Evolutionary conservation across 2,329 filamentous ascomycete species (phyloP), one percentile per base, ranked within the genome.

Genomic region (Colletotrichum liaoningense): DNA sequence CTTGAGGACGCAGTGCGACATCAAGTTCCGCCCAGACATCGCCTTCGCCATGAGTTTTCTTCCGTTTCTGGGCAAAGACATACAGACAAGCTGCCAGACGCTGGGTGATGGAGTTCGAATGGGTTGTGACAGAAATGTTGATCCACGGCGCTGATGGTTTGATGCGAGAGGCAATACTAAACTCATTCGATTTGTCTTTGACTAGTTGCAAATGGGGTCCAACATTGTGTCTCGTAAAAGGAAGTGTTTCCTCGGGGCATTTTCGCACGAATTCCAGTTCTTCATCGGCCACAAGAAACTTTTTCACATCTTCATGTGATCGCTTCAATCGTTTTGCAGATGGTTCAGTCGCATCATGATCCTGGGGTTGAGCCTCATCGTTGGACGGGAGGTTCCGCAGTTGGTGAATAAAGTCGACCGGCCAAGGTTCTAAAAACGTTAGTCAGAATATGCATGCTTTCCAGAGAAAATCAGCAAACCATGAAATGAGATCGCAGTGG

Each of bases 1-100:
- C 76, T 6, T 73, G 75, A 63, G 77, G 77, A 9, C 82, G 75
- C 16, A 86, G 68, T 5, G 67, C 66, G 24, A 85, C 67, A 38
- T 81, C 76, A 5, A 82, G 76, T 5, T 73, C 75, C 9, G 77
- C 77, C 83, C 84, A 86, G 1, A 87, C 75, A 7, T 68, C 54
- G 11, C 72, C 72, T 55, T 74, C 72, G n/a, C 35, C 33, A 3
- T 55, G n/a, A 12, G 64, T 7, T 33, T 72, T 74, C 63, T 68
- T 76, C 75, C 75, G 57, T 70, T 60, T 75, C 6, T 33, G 22
- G 9, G 57, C 55, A 56, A 55, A 35, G 59, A 69, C 24, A 12
- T 76, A 64, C 22, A 81, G 58, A 8, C 71, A 73, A 26, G 35
- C 52, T 56, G n/a, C 49, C 16, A 73, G 46, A 26, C 71, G 67